phyloP scores from a whole-genome alignment of 441 rosid species.

The Populus hybrid region DNA sequence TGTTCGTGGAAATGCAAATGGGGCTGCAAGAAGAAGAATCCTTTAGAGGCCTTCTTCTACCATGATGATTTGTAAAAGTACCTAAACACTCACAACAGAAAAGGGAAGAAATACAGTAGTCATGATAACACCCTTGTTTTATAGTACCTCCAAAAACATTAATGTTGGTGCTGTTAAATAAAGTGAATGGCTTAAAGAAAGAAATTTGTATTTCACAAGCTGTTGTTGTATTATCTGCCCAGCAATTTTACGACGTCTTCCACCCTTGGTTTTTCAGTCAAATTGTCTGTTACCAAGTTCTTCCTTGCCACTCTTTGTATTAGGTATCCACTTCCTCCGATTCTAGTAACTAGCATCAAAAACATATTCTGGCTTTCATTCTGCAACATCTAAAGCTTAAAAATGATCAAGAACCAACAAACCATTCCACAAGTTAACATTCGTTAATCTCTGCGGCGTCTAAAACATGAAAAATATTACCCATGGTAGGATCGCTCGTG shows the following conservation, averaged over 20 bases:
- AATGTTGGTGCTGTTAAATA: not conserved
- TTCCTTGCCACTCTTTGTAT: not conserved
- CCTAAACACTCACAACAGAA: not conserved
- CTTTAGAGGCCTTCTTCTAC: conserved; percentile 45
- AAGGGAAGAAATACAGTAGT: not conserved
- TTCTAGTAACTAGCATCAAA: not conserved
- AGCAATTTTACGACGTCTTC: not conserved
- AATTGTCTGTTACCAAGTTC: not conserved
- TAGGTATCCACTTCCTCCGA: not conserved
- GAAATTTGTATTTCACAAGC: not conserved
- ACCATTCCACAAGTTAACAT: not conserved
- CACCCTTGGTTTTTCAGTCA: not conserved
- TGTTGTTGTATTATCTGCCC: not conserved
- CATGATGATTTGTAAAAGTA: conserved; percentile 41
- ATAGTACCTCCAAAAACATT: not conserved
- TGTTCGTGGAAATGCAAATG: conserved; percentile 80
- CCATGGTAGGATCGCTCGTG: no score
- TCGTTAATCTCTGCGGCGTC: not conserved
- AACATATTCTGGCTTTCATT: not conserved
- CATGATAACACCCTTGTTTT: not conserved
- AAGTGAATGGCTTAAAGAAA: not conserved
- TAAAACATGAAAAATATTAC: not conserved
- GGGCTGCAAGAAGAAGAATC: conserved; percentile 81
- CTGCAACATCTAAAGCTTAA: not conserved
- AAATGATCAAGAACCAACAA: not conserved